phyloP scores from a whole-genome alignment of 257 asterid species.

The Jacaranda copaia region DNA sequence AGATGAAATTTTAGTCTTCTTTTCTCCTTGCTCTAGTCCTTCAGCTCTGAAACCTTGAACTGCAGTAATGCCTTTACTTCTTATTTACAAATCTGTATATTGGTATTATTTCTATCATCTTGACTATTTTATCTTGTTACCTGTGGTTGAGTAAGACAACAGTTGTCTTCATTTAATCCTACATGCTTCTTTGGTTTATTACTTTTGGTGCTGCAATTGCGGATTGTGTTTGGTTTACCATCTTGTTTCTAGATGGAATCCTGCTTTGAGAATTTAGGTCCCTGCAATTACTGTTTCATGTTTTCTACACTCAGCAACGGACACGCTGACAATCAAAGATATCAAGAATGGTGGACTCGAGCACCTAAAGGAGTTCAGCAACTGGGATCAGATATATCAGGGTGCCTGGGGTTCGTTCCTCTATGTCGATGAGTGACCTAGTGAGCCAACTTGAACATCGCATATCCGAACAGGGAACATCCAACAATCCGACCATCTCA shows the following conservation, averaged over 20 bases:
- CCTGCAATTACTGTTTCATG: not conserved
- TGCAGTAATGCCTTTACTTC: too few species aligned
- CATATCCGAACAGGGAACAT: slow-evolving; percentile 72
- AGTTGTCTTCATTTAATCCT: too few species aligned
- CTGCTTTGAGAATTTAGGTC: not conserved
- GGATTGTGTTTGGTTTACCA: not conserved
- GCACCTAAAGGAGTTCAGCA: slow-evolving; percentile 65
- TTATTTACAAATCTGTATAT: too few species aligned
- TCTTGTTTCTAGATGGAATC: not conserved
- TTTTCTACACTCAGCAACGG: slow-evolving; percentile 48
- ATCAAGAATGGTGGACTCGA: slow-evolving; percentile 55
- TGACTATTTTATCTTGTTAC: too few species aligned
- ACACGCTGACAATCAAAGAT: slow-evolving; percentile 51
- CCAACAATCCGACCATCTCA: slow-evolving; percentile 63
- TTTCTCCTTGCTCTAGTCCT: not conserved
- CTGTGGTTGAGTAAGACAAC: too few species aligned
- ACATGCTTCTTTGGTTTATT: too few species aligned
- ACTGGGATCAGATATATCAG: slow-evolving; percentile 81
- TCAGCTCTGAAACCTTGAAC: not conserved
- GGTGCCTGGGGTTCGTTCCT: slow-evolving; percentile 76
- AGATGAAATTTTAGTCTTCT: not conserved
- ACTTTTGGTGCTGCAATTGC: not conserved
- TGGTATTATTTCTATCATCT: too few species aligned
- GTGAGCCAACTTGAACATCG: slow-evolving; percentile 89
- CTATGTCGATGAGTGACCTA: slow-evolving; percentile 94